Evolutionary conservation across 805 yeast species (phyloP).

Genomic region (Cyberlindnera suaveolens): DNA sequence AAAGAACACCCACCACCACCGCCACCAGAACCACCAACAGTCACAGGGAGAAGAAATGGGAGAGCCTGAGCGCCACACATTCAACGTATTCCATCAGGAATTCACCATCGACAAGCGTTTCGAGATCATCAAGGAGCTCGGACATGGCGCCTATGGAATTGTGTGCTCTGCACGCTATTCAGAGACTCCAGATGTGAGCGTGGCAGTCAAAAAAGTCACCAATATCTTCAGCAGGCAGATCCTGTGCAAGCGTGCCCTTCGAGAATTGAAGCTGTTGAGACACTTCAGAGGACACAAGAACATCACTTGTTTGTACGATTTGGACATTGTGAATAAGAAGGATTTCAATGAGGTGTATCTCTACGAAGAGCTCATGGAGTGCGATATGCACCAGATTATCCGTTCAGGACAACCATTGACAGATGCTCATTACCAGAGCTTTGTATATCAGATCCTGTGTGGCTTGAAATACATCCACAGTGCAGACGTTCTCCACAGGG

Average conservation of each 20-base stretch:
- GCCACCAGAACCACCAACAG: no score
- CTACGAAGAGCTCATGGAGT: conserved; percentile 96
- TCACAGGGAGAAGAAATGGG: conserved; percentile 6
- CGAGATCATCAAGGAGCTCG: conserved; percentile 85
- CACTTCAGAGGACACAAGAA: conserved; percentile 96
- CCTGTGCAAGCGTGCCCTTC: conserved; percentile 82
- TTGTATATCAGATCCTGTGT: conserved; percentile 85
- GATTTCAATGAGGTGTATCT: conserved; percentile 90
- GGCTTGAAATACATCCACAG: conserved; percentile 87
- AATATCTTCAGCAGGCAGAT: conserved; percentile 89
- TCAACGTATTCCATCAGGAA: conserved; percentile 81
- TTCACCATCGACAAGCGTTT: conserved; percentile 87
- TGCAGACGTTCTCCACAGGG: conserved; percentile 90
- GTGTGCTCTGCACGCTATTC: conserved; percentile 90
- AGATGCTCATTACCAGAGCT: conserved; percentile 92
- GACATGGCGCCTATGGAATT: conserved; percentile 97
- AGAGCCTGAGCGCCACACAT: conserved; percentile 37
- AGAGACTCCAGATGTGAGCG: conserved; percentile 67
- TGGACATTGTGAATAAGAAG: conserved; percentile 67
- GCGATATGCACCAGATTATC: conserved; percentile 97
- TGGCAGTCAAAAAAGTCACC: conserved; percentile 94
- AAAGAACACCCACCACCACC: neutral
- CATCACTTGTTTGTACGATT: conserved; percentile 89
- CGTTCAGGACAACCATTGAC: conserved; percentile 89
- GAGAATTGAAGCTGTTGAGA: conserved; percentile 84